Evolutionary conservation across 768 basidiomycete species (phyloP).

Genomic region (Amanita brunnescens): DNA sequence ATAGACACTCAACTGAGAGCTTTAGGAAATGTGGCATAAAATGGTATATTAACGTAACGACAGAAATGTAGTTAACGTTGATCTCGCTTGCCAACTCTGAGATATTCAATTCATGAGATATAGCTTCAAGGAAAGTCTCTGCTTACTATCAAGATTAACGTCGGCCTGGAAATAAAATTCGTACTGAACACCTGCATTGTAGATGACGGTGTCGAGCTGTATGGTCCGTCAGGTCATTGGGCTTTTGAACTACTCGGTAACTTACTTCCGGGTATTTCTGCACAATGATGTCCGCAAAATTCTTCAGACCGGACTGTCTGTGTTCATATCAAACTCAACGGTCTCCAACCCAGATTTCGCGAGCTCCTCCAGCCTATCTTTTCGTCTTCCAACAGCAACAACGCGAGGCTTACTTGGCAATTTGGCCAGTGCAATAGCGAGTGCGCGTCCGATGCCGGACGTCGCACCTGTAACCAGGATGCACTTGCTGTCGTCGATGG

Average conservation of each 20-base stretch:
- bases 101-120: not conserved
- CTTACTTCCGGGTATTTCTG: slow-evolving; percentile 16
- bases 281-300: slow-evolving; percentile 32
- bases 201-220: slow-evolving; percentile 48
- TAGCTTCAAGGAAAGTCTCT: not conserved
- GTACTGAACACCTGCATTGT: slow-evolving; percentile 47
- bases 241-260: not conserved
- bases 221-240: not conserved
- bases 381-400: too few species aligned
- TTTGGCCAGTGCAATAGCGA: slow-evolving; percentile 34
- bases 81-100: slow-evolving; percentile 38
- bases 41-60: slow-evolving; percentile 38
- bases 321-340: slow-evolving; percentile 34
- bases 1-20: slow-evolving; percentile 31
- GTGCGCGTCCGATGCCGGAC: too few species aligned
- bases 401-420: slow-evolving; percentile 41
- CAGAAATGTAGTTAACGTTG: slow-evolving; percentile 44
- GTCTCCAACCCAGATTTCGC: slow-evolving; percentile 30
- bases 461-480: too few species aligned
- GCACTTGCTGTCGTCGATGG: too few species aligned
- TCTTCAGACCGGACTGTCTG: slow-evolving; percentile 29
- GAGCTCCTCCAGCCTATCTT: slow-evolving; percentile 46
- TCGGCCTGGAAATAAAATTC: slow-evolving; percentile 35
- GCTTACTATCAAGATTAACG: slow-evolving; percentile 33
- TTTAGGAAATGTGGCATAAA: slow-evolving; percentile 48